phyloP scores from a whole-genome alignment of 345 rosid species.

The Litchi chinensis region DNA sequence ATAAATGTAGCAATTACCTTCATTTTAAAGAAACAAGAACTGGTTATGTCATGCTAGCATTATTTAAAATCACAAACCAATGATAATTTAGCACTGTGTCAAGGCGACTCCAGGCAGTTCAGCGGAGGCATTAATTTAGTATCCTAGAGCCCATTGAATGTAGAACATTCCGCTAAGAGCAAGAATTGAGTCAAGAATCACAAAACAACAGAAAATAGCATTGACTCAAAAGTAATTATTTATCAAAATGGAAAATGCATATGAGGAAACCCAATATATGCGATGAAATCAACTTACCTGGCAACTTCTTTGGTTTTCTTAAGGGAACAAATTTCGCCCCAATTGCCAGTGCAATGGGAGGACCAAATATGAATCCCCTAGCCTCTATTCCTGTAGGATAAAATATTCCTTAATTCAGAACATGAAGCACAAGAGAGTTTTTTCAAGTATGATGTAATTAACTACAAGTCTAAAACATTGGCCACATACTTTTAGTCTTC shows the following conservation, averaged over 20 bases:
- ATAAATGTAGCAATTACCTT: background rate
- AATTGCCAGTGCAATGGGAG: conserved; percentile 94
- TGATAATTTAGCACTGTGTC: background rate
- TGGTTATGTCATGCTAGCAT: background rate
- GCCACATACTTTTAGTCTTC: conserved; percentile 4
- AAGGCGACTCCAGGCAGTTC: background rate
- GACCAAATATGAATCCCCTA: conserved; percentile 92
- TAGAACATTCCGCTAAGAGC: background rate
- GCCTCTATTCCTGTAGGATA: conserved; percentile 83
- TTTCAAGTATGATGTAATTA: background rate
- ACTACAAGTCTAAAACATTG: background rate
- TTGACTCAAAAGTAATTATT: background rate
- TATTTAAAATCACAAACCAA: background rate
- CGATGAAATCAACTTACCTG: conserved; percentile 50
- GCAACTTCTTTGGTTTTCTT: conserved; percentile 89
- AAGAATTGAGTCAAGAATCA: background rate
- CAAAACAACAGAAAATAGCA: conserved; percentile 1
- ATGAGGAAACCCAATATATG: background rate
- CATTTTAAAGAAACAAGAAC: background rate
- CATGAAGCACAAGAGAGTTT: background rate
- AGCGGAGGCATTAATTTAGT: background rate
- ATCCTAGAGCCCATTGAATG: background rate
- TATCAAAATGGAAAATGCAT: background rate
- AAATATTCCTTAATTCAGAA: background rate
- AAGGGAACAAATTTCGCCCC: conserved; percentile 97